Base-by-base conservation (phyloP, 148 eudicot genomes). In the Hydrangea macrophylla region DNA sequence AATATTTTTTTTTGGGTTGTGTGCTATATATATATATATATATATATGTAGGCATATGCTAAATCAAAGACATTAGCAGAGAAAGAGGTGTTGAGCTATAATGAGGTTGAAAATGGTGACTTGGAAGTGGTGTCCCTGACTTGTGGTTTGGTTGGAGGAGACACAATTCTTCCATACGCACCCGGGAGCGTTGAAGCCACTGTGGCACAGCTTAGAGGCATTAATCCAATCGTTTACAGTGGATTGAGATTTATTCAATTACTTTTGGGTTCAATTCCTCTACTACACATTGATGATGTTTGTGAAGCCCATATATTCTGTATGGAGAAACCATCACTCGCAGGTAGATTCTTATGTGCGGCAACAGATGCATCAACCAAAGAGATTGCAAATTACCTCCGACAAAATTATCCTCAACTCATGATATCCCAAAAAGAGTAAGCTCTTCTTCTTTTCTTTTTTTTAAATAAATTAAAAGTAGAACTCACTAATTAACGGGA, bases 141-240 rank as follows among this genome's bases (percentile, higher is more conserved):
- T 26, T 78, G 75, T 60, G 92, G 80, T 10, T 71, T 80, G 27
- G 81, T 80, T 9, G 92, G 85, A 71, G 92, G 92, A 26, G 82
- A 80, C 28, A 74, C 87, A 2, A 26, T 70, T 25, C 72, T 73
- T 9, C 15, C 88, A 11, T 63, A 42, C 57, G 4, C 73, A 26
- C 57, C 85, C 8, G 35, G 0, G 2, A 60, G 77, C 35, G 35
- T 62, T 15, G 24, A 4, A 0, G 42, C 51, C 0, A 15, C 72
- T 0, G 1, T 79, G 11, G 76, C 87, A n/a, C 83, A 58, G 26
- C 56, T 77, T 9, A 40, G 37, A 11, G 65, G 60, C 37, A 44
- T n/a, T n/a, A n/a, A 63, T 18, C 55, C 12, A 7, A 0, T 25
- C 8, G 1, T 12, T 0, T 71, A 55, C 36, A 5, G 30, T 15